These are phyloP conservation scores for Alternaria arborescens DNA, from an alignment of 2,329 filamentous ascomycete genomes.

Conservation along the genomic window DNA sequence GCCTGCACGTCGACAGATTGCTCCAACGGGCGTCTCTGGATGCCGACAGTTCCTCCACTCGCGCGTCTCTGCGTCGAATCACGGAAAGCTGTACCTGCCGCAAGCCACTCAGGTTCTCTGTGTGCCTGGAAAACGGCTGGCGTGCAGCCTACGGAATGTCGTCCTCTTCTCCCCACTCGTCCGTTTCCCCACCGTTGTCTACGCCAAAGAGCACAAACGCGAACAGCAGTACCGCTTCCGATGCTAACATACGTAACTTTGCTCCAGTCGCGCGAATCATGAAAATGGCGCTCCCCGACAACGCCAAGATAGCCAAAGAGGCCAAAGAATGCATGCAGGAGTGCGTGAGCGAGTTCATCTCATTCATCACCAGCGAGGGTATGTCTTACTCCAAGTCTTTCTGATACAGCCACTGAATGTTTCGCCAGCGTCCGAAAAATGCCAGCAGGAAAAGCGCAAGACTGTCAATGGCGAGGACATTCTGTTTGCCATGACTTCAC, in stretches of 20 bases:
- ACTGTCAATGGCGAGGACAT: constrained; percentile 99
- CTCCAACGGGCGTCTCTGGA: constrained; percentile 61
- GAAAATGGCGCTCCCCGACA: constrained; percentile 96
- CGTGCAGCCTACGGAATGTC: constrained; percentile 56
- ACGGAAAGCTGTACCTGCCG: constrained; percentile 43
- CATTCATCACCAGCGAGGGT: constrained; percentile 99
- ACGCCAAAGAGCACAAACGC: constrained; percentile 35
- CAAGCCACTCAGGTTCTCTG: constrained; percentile 30
- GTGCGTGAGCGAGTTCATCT: constrained; percentile 99
- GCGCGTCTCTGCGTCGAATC: constrained; percentile 60
- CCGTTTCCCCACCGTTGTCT: constrained; percentile 45
- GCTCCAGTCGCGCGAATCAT: constrained; percentile 98
- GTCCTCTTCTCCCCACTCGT: constrained; percentile 53
- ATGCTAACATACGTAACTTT: constrained; percentile 96
- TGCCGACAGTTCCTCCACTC: constrained; percentile 54
- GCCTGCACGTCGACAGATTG: constrained; percentile 51
- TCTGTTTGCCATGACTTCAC: constrained; percentile 97
- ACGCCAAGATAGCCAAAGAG: constrained; percentile 98
- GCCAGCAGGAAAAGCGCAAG: constrained; percentile 98
- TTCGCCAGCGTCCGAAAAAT: constrained; percentile 89
- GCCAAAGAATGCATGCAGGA: constrained; percentile 99
- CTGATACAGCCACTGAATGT: constrained; percentile 9
- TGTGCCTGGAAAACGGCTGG: constrained; percentile 48
- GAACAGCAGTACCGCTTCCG: constrained; percentile 58
- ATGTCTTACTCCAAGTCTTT: constrained; percentile 49